Base-by-base conservation (phyloP, 202 grass and related monocot genomes). In the Setaria viridis region DNA sequence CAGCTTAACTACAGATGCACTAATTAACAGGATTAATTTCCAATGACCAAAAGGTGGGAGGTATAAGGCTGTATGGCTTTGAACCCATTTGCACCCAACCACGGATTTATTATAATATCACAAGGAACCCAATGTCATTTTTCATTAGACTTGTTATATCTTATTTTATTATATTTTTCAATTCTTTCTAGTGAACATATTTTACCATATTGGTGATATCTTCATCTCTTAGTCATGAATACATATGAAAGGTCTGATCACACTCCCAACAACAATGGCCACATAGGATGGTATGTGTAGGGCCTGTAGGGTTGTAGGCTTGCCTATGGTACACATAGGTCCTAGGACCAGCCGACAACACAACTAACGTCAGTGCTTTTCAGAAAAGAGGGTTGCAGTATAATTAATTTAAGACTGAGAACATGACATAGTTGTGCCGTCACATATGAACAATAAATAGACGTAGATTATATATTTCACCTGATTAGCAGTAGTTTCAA, bases 401-500 rank as follows among this genome's bases (percentile, higher is more conserved):
- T 83, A 70, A 65, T 60, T 7, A 15, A 68, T 33, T n/a, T 35
- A 82, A 72, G 41, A 41, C 11, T 72, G 32, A 63, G 30, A 62
- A 64, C 42, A 11, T 17, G 16, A 21, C 11, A 41, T 73, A 42
- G 3, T 12, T 66, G 0, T 48, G 13, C 11, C 57, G 11, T 62
- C 50, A 21, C 64, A 64, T 57, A 82, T 11, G 59, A 84, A 80
- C 14, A 70, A 3, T 56, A 77, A 71, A 39, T 20, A 50, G 35
- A 72, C 75, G 65, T 74, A 64, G 74, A 82, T 42, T 67, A 62
- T 45, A 85, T 77, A n/a, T 70, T 86, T 87, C 85, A 99, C 97
- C 90, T 99, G 97, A 87, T 99, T 99, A 83, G 92, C 88, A 81
- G 94, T 99, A 68, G 97, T 99, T 90, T 99, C 92, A 86, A 99